Evolutionary conservation across 305 asterid species (phyloP).

Genomic region (Solanum hybrid): DNA sequence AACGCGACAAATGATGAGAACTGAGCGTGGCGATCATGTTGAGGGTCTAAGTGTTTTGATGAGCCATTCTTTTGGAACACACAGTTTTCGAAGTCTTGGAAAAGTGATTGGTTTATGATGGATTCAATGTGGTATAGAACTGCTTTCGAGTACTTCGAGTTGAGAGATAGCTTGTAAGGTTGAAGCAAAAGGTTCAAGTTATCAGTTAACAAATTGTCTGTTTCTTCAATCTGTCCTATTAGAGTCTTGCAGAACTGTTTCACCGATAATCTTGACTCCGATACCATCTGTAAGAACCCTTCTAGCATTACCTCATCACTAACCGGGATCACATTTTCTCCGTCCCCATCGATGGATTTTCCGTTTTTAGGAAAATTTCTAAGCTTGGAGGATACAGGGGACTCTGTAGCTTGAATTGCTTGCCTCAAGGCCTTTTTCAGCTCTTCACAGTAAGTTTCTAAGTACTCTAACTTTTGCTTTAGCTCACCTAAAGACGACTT

Average conservation of each 20-base stretch:
- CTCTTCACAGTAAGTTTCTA: constrained; percentile 70
- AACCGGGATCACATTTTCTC: constrained; percentile 36
- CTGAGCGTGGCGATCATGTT: constrained; percentile 42
- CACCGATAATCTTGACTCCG: constrained; percentile 74
- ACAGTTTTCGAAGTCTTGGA: constrained; percentile 68
- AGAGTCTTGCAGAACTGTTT: constrained; percentile 77
- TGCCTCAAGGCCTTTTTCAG: constrained; percentile 51
- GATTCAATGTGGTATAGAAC: constrained; percentile 73
- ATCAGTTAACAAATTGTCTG: constrained; percentile 36
- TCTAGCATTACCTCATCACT: constrained; percentile 66
- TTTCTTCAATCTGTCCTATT: constrained; percentile 41
- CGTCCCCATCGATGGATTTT: constrained; percentile 27
- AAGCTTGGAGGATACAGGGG: constrained; percentile 27
- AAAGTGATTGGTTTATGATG: constrained; percentile 61
- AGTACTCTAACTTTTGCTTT: constrained; percentile 53
- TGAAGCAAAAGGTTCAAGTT: constrained; percentile 57
- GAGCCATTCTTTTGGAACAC: constrained; percentile 64
- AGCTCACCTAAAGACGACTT: constrained; percentile 52
- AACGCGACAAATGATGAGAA: constrained; percentile 56
- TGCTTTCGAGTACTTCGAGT: constrained; percentile 48
- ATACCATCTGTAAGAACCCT: constrained; percentile 72
- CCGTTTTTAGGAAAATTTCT: constrained; percentile 25
- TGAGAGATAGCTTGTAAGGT: constrained; percentile 51
- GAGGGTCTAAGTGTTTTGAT: constrained; percentile 50
- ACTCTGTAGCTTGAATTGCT: constrained; percentile 32